These are phyloP conservation scores for Mikania micrantha DNA, from an alignment of 129 eudicot species.

Conservation along the genomic window DNA sequence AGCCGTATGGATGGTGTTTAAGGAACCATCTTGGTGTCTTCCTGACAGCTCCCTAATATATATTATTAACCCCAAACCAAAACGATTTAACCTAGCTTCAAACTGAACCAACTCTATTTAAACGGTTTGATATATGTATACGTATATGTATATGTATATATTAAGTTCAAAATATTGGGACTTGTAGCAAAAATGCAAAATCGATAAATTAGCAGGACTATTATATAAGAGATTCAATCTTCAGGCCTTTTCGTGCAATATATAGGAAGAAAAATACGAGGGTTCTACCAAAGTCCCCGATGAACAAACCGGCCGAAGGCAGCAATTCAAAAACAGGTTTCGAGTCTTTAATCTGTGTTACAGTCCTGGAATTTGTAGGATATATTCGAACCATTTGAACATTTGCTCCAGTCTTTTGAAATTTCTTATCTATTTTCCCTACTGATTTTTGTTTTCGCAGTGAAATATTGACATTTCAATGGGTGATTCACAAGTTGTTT, in stretches of 20 bases:
- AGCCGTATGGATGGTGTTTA: too few species aligned
- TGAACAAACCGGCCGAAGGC: constrained; percentile 22
- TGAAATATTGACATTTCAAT: constrained; percentile 18
- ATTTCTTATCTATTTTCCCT: background rate
- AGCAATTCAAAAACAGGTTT: constrained; percentile 3
- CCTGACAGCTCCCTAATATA: too few species aligned
- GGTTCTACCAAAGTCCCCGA: constrained; percentile 17
- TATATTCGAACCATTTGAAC: background rate
- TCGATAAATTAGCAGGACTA: background rate
- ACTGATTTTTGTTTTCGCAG: constrained; percentile 21
- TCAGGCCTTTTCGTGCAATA: background rate
- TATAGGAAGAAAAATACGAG: background rate
- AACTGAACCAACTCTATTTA: too few species aligned
- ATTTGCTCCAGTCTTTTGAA: background rate
- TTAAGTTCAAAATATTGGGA: background rate
- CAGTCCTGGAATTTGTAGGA: background rate
- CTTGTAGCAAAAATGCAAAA: background rate
- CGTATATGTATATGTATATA: too few species aligned
- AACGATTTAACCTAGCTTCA: too few species aligned
- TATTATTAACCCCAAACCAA: too few species aligned
- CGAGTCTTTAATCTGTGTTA: constrained; percentile 4
- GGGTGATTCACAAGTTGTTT: constrained; percentile 28
- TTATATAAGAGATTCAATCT: background rate
- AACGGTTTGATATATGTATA: too few species aligned
- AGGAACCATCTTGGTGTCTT: too few species aligned